phyloP scores from a whole-genome alignment of 805 yeast species.

The Candida chauliodis region DNA sequence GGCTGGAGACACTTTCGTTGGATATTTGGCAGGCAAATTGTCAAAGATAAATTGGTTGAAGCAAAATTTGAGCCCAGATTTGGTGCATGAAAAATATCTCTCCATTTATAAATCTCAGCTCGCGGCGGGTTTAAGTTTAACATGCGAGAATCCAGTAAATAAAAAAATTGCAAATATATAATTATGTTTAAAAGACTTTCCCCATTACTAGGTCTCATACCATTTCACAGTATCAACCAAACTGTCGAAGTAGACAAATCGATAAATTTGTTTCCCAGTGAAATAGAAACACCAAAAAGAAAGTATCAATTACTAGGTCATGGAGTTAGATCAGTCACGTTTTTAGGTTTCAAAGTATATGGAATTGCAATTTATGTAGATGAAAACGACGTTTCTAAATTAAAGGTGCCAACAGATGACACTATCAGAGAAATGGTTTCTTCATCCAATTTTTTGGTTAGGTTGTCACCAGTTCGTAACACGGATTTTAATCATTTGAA shows the following conservation, averaged over 20 bases:
- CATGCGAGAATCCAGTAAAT: slow-evolving; percentile 22
- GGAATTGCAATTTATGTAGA: slow-evolving; percentile 82
- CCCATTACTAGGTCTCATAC: slow-evolving; percentile 20
- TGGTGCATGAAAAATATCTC: slow-evolving; percentile 36
- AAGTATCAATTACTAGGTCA: slow-evolving; percentile 3
- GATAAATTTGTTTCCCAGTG: slow-evolving; percentile 47
- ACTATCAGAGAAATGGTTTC: slow-evolving; percentile 45
- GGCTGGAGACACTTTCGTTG: slow-evolving; percentile 82
- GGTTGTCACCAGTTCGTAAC: slow-evolving; percentile 83
- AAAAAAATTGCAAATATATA: slow-evolving; percentile 14
- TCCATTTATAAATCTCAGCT: slow-evolving; percentile 33
- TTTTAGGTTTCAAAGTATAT: slow-evolving; percentile 78
- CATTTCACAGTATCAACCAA: slow-evolving; percentile 3
- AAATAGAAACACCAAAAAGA: slow-evolving; percentile 8
- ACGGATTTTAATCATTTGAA: slow-evolving; percentile 87
- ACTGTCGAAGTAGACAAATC: slow-evolving; percentile 40
- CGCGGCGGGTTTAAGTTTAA: slow-evolving; percentile 34
- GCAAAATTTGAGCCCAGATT: slow-evolving; percentile 24
- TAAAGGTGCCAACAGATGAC: slow-evolving; percentile 45
- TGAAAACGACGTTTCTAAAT: slow-evolving; percentile 46
- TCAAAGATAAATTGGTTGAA: slow-evolving; percentile 21
- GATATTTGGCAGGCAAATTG: slow-evolving; percentile 48
- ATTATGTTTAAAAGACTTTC: slow-evolving; percentile 21
- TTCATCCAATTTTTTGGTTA: slow-evolving; percentile 60
- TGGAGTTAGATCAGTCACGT: slow-evolving; percentile 50